Base-by-base conservation (phyloP, 2,329 filamentous ascomycete species). In the Diaporthe citrichinensis region DNA sequence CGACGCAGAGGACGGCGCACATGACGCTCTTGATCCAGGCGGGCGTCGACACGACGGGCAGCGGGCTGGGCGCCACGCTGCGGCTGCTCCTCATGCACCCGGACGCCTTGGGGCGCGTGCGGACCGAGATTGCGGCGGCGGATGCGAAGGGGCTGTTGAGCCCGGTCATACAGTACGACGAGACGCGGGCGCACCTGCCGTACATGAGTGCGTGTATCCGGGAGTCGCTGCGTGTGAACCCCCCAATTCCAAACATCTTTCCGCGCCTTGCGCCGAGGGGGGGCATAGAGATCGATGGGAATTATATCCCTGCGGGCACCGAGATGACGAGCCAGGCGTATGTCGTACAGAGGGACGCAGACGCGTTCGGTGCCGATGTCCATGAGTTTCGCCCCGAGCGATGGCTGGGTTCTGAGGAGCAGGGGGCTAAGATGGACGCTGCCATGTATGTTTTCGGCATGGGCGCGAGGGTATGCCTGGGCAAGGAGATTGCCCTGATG, bases 11-110 rank as follows among this genome's bases (percentile, higher is more conserved):
- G 74, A 81, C 80, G 34, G 82, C 82, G 9, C 84, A 86, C 61
- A 80, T 83, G 39, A 81, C 83, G 0, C 79, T 85, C 0, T 81
- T 85, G 44, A 83, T 85, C 74, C 83, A 88, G 2, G 90, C 90
- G 0, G 90, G 90, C 1, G 89, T 89, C 0, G 90, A 92, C 77
- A 91, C 89, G 0, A 89, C 88, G 0, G 87, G 89, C 0, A 87
- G 85, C 0, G 87, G 86, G 0, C 82, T 92, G 1, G 85, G 87
- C 0, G 83, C 85, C 36, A 87, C 84, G 10, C 68, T 90, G 41
- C 84, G 88, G 36, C 86, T 87, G 78, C 79, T 90, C 58, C 84
- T 87, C n/a, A 87, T 84, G 4, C 86, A 86, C 55, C 86, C 86
- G 0, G 81, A 82, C 0, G 84, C 88, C 0, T 84, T 87, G 74